phyloP scores from a whole-genome alignment of 345 rosid genomes.

The Gossypium anomalum region DNA sequence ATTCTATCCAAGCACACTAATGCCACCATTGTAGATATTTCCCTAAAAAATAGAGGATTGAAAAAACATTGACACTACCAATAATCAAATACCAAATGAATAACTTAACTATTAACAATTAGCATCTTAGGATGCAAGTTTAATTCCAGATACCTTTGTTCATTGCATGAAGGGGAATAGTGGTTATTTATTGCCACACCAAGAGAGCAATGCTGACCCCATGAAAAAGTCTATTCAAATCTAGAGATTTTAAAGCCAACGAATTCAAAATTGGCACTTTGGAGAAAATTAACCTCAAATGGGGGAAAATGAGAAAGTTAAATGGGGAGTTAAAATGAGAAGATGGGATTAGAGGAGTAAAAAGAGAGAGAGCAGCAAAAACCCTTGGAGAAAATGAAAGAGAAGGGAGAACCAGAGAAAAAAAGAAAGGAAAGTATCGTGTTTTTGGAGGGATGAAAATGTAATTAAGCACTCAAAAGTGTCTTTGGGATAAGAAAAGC shows the following conservation, averaged over 20 bases:
- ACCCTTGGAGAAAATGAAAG: no score
- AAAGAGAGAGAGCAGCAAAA: no score
- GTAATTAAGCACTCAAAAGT: no score
- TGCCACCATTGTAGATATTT: not conserved
- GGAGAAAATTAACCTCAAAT: no score
- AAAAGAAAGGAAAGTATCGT: no score
- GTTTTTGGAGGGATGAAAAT: no score
- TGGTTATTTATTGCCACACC: conserved; percentile 89
- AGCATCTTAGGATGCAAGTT: conserved; percentile 64
- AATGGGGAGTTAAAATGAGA: no score
- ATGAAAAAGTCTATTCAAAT: conserved; percentile 67
- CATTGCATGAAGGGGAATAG: conserved; percentile 61
- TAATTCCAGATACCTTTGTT: conserved; percentile 86
- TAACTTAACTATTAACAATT: conserved; percentile 13
- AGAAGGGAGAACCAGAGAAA: no score
- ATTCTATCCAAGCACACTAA: not conserved
- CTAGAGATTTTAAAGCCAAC: conserved; percentile 98
- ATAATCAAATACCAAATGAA: not conserved
- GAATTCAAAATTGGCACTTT: conserved; percentile 56
- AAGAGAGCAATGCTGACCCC: conserved; percentile 91
- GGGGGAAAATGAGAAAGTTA: no score
- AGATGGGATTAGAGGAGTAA: no score
- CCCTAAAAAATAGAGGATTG: not conserved
- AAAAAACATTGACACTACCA: not conserved
- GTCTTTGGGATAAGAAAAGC: no score